Percentiles rank a stretch among this genome's conserved stretches.
These are phyloP conservation scores for Citeromyces hawaiiensis DNA, from an alignment of 1,139 yeast genomes.

Conservation along the genomic window DNA sequence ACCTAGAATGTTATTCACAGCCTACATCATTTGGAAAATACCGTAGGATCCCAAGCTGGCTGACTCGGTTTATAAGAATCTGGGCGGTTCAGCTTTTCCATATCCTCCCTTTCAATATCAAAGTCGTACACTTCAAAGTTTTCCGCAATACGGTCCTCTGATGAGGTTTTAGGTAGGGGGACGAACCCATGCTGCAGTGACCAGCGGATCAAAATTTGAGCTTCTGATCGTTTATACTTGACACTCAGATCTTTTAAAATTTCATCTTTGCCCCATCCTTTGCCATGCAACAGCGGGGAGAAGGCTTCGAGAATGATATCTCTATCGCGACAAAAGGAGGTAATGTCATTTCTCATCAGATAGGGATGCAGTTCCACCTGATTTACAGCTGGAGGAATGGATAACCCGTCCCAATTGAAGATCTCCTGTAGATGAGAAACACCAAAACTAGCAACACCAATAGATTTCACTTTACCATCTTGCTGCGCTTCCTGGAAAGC, in stretches of 20 bases:
- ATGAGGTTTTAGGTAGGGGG: conserved; percentile 65
- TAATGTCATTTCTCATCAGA: conserved; percentile 52
- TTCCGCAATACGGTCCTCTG: conserved; percentile 40
- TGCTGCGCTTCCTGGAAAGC: conserved; percentile 48
- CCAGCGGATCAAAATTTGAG: conserved; percentile 57
- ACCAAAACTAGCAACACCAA: conserved; percentile 73
- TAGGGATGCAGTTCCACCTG: conserved; percentile 68
- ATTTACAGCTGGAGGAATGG: conserved; percentile 51
- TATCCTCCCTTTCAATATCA: conserved; percentile 38
- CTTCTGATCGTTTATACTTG: conserved; percentile 37
- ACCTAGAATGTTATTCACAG: no score
- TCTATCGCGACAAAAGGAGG: conserved; percentile 35
- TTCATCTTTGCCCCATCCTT: conserved; percentile 44
- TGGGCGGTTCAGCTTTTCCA: conserved; percentile 31
- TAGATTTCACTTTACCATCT: conserved; percentile 46
- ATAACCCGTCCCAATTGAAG: conserved; percentile 30
- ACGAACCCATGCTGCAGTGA: conserved; percentile 55
- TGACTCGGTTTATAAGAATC: conserved; percentile 30
- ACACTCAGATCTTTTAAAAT: conserved; percentile 37
- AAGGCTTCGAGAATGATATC: conserved; percentile 58
- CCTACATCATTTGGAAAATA: background rate
- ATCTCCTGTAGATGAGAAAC: conserved; percentile 34
- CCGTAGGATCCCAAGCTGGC: conserved; percentile 21
- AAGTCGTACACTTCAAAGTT: conserved; percentile 37
- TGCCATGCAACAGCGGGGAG: conserved; percentile 64